Evolutionary conservation across 108 stramenopile genomes (phyloP).

Genomic region (Asterionellopsis glacialis): DNA sequence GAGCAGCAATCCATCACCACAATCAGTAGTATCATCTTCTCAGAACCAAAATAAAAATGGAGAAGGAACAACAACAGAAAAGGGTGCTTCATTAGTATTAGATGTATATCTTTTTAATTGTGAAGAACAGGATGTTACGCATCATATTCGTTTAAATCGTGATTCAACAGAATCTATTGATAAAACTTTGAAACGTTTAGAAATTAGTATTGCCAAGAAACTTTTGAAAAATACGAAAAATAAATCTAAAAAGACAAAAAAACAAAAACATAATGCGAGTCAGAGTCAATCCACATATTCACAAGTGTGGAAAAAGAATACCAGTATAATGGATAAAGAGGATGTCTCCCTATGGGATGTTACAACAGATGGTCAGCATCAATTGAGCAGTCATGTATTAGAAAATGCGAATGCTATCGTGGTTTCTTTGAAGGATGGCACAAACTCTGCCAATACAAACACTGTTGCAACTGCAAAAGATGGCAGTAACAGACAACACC

Average conservation of each 20-base stretch:
- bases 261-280: no score
- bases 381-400: no score
- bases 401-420: no score
- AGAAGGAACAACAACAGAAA: neutral
- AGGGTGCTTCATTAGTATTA: neutral
- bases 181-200: constrained; percentile 18
- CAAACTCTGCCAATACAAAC: no score
- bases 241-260: no score
- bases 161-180: constrained; percentile 16
- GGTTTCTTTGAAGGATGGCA: no score
- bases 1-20: no score
- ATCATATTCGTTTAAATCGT: constrained; percentile 26
- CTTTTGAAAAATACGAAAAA: constrained; percentile 3
- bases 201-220: constrained; percentile 23
- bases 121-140: neutral
- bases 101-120: constrained; percentile 1
- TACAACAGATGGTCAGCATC: neutral
- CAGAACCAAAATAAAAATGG: no score
- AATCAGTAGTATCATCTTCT: no score
- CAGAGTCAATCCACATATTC: no score
- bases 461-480: no score
- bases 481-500: no score
- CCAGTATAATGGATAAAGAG: neutral
- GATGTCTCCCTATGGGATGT: neutral
- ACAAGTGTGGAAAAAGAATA: constrained; percentile 1